phyloP scores from a whole-genome alignment of 805 yeast genomes.

The Priceomyces castillae region DNA sequence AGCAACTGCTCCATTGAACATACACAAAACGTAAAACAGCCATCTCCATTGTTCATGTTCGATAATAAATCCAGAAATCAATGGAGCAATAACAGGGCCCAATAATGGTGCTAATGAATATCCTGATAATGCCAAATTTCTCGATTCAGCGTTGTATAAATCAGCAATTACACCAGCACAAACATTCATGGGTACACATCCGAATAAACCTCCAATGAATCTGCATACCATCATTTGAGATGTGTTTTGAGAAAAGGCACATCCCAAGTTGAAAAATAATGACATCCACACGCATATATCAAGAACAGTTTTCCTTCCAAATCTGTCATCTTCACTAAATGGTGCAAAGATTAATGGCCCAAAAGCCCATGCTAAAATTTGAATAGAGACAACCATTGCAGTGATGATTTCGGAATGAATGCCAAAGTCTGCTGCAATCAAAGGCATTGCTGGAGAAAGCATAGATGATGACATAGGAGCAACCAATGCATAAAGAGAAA shows the following conservation, averaged over 20 bases:
- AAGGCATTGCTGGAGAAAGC: constrained; percentile 34
- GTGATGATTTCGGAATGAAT: constrained; percentile 22
- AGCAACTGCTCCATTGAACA: constrained; percentile 35
- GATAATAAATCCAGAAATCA: constrained; percentile 35
- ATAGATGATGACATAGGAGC: constrained; percentile 44
- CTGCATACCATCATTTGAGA: constrained; percentile 33
- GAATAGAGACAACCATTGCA: constrained; percentile 35
- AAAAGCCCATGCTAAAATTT: constrained; percentile 38
- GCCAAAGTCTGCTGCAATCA: constrained; percentile 27
- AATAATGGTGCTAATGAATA: constrained; percentile 36
- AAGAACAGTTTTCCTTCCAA: constrained; percentile 34
- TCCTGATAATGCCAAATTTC: constrained; percentile 36
- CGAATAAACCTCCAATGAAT: constrained; percentile 37
- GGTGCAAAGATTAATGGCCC: constrained; percentile 42
- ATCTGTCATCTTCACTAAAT: constrained; percentile 33
- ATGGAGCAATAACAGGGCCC: constrained; percentile 40
- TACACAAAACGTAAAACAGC: constrained; percentile 34
- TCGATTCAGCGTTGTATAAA: constrained; percentile 29
- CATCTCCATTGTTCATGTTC: constrained; percentile 34
- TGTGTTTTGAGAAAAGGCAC: constrained; percentile 34
- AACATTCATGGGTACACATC: constrained; percentile 38
- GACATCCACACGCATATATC: constrained; percentile 34
- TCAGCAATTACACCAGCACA: constrained; percentile 41
- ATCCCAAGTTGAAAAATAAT: constrained; percentile 32
- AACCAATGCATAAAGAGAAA: constrained; percentile 34